Base-by-base conservation (phyloP, 257 asterid species). In the Scutellaria minor region DNA sequence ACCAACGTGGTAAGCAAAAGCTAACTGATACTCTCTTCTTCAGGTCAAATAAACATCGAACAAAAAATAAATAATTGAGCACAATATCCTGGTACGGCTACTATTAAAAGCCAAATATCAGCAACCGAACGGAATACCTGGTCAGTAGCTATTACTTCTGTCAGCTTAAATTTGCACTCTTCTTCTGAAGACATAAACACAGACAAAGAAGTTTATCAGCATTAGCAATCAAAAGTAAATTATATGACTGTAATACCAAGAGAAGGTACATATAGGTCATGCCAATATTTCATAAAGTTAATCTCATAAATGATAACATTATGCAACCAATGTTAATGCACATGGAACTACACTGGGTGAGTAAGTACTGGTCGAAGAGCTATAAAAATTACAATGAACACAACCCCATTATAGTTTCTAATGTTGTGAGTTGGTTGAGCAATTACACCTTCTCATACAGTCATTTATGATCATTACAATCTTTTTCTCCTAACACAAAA, bases 81-180 rank as follows among this genome's bases (percentile, higher is more conserved):
- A 13, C 24, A 58, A 31, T 7, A 37, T 53, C 31, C 20, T 14
- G 59, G 18, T 53, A 66, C 22, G 51, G 51, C 35, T 54, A 74
- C 45, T 55, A 61, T 52, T 48, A 62, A 62, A 48, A 31, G 37
- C 57, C 55, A 27, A 62, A 63, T 44, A 52, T 40, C 66, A 73
- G 74, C 7, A 35, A 31, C 31, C 71, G 53, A 71, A 48, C 2
- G 67, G 77, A 66, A 45, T 75, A 83, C 91, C 88, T 82, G 81
- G 73, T 86, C 85, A 77, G 78, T 82, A 78, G 84, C 83, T 74
- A 83, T 73, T 73, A n/a, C 72, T 67, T 80, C 73, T 54, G 78
- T 76, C 85, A 86, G 71, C 74, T 80, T 80, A 64, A 18, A 48
- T 68, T 71, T 83, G 81, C 76, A 74, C 71, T 75, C 81, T 78